Percentiles rank a stretch among this genome's conserved stretches.
Conservation (phyloP, 2,329 filamentous ascomycete genomes). For the Stagonosporopsis tanaceti region DNA sequence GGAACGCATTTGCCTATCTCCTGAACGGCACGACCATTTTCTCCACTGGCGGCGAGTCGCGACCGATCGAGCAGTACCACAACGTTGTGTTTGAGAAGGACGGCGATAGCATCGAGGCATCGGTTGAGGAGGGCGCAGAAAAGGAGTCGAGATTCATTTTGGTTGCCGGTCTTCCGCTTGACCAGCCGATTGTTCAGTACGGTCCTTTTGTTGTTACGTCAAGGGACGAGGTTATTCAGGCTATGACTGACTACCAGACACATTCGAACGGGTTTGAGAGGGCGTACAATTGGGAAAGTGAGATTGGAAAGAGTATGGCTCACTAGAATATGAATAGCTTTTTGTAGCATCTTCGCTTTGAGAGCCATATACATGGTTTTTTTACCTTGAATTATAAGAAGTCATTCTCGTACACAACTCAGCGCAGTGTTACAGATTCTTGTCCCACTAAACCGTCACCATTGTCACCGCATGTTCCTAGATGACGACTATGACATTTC, state of each 20-base stretch:
- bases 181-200: conserved; percentile 52
- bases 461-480: too few species aligned
- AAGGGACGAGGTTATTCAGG: conserved; percentile 49
- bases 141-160: conserved; percentile 70
- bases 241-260: conserved; percentile 49
- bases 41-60: conserved; percentile 44
- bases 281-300: conserved; percentile 75
- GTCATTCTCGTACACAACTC: too few species aligned
- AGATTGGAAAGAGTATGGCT: conserved; percentile 66
- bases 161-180: conserved; percentile 72
- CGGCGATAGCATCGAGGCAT: conserved; percentile 77
- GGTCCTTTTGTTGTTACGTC: conserved; percentile 50
- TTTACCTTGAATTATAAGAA: not conserved
- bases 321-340: conserved; percentile 21
- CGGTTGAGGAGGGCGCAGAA: conserved; percentile 70
- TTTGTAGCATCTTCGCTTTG: not conserved
- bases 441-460: too few species aligned
- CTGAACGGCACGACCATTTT: conserved; percentile 76
- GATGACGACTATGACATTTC: too few species aligned
- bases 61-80: conserved; percentile 73
- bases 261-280: conserved; percentile 60
- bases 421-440: too few species aligned
- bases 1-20: conserved; percentile 91
- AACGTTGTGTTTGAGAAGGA: conserved; percentile 87
- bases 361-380: conserved; percentile 3